A percentile compares a stretch with the other conserved stretches of the same genome.
Evolutionary conservation across 805 yeast species (phyloP).

Genomic region (Yamadazyma takamatsuzukensis): DNA sequence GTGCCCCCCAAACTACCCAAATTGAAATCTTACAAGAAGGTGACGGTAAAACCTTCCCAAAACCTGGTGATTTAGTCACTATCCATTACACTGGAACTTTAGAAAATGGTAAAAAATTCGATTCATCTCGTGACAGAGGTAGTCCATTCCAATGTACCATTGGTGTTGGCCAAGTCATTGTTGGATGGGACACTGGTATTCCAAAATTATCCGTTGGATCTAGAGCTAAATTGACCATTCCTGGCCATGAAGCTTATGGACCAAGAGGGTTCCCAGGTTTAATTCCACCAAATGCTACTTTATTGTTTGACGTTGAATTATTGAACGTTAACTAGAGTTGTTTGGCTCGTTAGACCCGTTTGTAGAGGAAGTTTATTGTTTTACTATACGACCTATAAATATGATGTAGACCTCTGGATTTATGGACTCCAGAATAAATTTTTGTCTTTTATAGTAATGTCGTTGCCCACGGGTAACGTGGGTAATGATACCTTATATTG

Average conservation of each 20-base stretch:
- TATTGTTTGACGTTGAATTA: constrained; percentile 81
- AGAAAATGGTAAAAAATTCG: constrained; percentile 94
- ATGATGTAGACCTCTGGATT: too few species aligned
- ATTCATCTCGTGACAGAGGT: constrained; percentile 92
- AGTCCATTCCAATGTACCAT: constrained; percentile 91
- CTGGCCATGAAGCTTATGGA: constrained; percentile 93
- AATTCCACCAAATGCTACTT: constrained; percentile 95
- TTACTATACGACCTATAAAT: too few species aligned
- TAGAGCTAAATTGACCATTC: constrained; percentile 87
- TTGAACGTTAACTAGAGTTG: constrained; percentile 44
- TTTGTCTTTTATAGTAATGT: constrained; percentile 14
- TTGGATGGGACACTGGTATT: constrained; percentile 95
- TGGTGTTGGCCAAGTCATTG: constrained; percentile 95
- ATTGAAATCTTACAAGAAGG: constrained; percentile 52
- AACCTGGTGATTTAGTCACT: constrained; percentile 82
- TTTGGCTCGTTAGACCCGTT: background rate
- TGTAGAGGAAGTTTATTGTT: too few species aligned
- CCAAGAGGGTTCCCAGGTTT: constrained; percentile 93
- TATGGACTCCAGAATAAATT: constrained; percentile 8
- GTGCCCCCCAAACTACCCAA: constrained; percentile 39
- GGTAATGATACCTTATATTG: constrained; percentile 64
- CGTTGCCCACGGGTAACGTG: constrained; percentile 21
- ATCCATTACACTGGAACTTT: constrained; percentile 95
- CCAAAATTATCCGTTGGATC: constrained; percentile 91
- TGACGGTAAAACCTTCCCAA: constrained; percentile 85